Percentiles rank a stretch among this genome's conserved stretches.
Conservation (phyloP, 2,329 filamentous ascomycete genomes). For the Cytospora chrysosperma region DNA sequence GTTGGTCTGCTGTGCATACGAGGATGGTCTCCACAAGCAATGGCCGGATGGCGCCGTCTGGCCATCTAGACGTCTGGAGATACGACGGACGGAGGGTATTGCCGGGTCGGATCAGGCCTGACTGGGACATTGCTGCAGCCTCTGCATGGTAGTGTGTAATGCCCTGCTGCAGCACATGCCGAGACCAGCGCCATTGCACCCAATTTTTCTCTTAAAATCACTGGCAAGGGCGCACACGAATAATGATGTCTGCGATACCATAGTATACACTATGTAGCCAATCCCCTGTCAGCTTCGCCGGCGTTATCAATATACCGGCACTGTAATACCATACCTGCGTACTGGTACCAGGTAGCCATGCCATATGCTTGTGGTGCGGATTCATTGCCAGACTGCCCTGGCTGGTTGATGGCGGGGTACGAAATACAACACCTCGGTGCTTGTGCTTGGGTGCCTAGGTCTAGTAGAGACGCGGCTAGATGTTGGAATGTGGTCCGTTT, state of each 20-base stretch:
- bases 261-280: neutral
- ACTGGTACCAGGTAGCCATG: neutral
- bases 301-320: neutral
- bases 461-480: constrained; percentile 18
- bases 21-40: constrained; percentile 4
- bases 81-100: neutral
- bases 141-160: neutral
- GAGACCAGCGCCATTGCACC: neutral
- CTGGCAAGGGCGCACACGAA: neutral
- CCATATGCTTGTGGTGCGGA: neutral
- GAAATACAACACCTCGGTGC: too few species aligned
- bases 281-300: neutral
- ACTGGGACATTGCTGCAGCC: neutral
- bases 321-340: too few species aligned
- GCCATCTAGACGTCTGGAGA: neutral
- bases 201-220: neutral
- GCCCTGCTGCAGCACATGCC: neutral
- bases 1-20: neutral
- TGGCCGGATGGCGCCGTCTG: neutral
- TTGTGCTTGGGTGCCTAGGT: neutral
- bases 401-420: neutral
- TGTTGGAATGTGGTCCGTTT: constrained; percentile 8
- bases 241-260: neutral
- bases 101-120: neutral
- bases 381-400: neutral